Conservation (phyloP, 1,284 basidiomycete species). For the Boletellus deceptivus region DNA sequence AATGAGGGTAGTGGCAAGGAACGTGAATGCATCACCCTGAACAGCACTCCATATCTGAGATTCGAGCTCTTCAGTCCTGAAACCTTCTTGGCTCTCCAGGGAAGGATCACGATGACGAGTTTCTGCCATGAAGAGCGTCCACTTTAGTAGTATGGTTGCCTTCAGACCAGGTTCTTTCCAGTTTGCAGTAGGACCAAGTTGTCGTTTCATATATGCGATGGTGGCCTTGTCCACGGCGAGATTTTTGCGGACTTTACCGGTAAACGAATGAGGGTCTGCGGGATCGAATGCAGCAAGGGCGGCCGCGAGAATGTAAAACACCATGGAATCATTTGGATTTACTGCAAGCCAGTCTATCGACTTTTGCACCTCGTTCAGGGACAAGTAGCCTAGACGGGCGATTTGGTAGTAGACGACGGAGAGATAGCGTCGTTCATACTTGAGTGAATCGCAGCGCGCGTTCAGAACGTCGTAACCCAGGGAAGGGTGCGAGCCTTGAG, state of each 20-base stretch:
- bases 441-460: constrained; percentile 67
- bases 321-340: constrained; percentile 63
- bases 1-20: constrained; percentile 57
- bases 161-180: constrained; percentile 80
- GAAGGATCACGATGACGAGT: constrained; percentile 65
- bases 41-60: constrained; percentile 80
- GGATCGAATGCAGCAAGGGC: constrained; percentile 69
- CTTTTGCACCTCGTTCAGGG: constrained; percentile 54
- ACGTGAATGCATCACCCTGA: constrained; percentile 80
- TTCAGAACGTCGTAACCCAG: constrained; percentile 66
- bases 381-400: constrained; percentile 61
- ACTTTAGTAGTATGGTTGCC: constrained; percentile 77
- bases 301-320: constrained; percentile 70
- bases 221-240: constrained; percentile 46
- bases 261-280: constrained; percentile 50
- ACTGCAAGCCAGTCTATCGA: constrained; percentile 66
- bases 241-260: constrained; percentile 44
- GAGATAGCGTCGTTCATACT: constrained; percentile 68
- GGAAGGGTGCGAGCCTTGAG: constrained; percentile 40
- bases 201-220: constrained; percentile 56
- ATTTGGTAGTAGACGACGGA: constrained; percentile 61
- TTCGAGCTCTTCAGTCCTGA: constrained; percentile 78
- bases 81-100: constrained; percentile 63
- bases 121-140: constrained; percentile 83
- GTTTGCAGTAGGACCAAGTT: constrained; percentile 46